Conservation (phyloP, 148 eudicot genomes). For the Spergularia bocconei region DNA sequence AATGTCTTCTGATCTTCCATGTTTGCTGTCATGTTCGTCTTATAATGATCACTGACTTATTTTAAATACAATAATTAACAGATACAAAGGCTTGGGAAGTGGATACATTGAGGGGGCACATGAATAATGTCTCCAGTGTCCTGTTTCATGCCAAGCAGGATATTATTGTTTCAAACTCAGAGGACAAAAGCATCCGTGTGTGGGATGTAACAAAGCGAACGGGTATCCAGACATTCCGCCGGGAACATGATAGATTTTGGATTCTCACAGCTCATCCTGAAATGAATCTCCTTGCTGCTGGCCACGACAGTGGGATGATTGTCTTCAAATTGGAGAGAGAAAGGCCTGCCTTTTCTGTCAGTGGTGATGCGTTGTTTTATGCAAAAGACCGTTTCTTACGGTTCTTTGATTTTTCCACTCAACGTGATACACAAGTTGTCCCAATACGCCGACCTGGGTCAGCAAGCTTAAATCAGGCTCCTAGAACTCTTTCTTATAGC, state of each 20-base stretch:
- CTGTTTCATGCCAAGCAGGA: slow-evolving; percentile 86
- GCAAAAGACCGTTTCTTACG: slow-evolving; percentile 85
- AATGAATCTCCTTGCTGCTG: slow-evolving; percentile 82
- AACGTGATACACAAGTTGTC: slow-evolving; percentile 69
- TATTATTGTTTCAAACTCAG: slow-evolving; percentile 90
- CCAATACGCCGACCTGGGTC: slow-evolving; percentile 85
- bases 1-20: not conserved
- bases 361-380: slow-evolving; percentile 74
- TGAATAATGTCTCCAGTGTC: slow-evolving; percentile 86
- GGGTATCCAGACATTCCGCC: slow-evolving; percentile 77
- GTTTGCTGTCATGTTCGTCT: not conserved
- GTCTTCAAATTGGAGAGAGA: slow-evolving; percentile 93
- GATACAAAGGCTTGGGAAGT: slow-evolving; percentile 97
- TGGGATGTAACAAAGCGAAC: slow-evolving; percentile 89
- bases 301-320: slow-evolving; percentile 84
- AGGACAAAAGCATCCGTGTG: slow-evolving; percentile 89
- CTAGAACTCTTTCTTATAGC: slow-evolving; percentile 75
- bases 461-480: slow-evolving; percentile 67
- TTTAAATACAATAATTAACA: slow-evolving; percentile 29
- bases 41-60: not conserved
- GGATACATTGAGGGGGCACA: slow-evolving; percentile 85
- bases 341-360: slow-evolving; percentile 87
- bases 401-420: slow-evolving; percentile 67
- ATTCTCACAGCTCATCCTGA: slow-evolving; percentile 82
- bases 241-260: slow-evolving; percentile 89